These are phyloP conservation scores for Metschnikowia orientalis DNA, from an alignment of 805 yeast genomes.

Conservation along the genomic window DNA sequence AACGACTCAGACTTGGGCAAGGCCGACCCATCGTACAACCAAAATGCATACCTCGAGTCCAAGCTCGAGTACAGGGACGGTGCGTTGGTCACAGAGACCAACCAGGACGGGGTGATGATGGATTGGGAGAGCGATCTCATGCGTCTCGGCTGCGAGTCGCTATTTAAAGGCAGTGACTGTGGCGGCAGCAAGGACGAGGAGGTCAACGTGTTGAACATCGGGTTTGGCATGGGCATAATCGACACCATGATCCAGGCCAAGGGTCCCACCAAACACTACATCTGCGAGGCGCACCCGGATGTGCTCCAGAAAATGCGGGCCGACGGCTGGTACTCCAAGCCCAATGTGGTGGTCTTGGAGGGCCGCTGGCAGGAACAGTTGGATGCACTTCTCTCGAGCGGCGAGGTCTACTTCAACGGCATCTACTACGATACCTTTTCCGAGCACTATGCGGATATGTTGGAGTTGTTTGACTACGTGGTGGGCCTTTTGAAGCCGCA, in stretches of 20 bases:
- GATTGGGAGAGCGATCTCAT: constrained; percentile 86
- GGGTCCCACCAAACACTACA: constrained; percentile 69
- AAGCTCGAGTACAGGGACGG: constrained; percentile 63
- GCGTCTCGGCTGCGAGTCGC: constrained; percentile 71
- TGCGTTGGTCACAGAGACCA: constrained; percentile 66
- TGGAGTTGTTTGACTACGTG: constrained; percentile 72
- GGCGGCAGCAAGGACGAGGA: constrained; percentile 31
- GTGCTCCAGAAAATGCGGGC: constrained; percentile 61
- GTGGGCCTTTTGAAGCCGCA: constrained; percentile 79
- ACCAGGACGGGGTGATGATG: constrained; percentile 95
- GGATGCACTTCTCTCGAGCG: constrained; percentile 55
- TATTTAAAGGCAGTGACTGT: constrained; percentile 47
- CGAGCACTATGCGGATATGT: constrained; percentile 86
- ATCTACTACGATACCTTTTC: constrained; percentile 92
- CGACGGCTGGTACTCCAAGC: constrained; percentile 81
- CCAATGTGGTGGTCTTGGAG: constrained; percentile 66
- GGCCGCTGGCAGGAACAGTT: constrained; percentile 93
- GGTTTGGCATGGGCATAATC: constrained; percentile 96
- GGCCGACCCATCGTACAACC: constrained; percentile 58
- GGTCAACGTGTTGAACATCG: constrained; percentile 68
- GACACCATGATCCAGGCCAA: constrained; percentile 59
- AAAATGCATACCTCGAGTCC: constrained; percentile 58
- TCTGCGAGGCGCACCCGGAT: constrained; percentile 93
- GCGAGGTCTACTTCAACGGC: constrained; percentile 78
- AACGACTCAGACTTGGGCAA: constrained; percentile 2